These are phyloP conservation scores for Piper betle DNA, from an alignment of 164 flowering plant species.

Conservation along the genomic window DNA sequence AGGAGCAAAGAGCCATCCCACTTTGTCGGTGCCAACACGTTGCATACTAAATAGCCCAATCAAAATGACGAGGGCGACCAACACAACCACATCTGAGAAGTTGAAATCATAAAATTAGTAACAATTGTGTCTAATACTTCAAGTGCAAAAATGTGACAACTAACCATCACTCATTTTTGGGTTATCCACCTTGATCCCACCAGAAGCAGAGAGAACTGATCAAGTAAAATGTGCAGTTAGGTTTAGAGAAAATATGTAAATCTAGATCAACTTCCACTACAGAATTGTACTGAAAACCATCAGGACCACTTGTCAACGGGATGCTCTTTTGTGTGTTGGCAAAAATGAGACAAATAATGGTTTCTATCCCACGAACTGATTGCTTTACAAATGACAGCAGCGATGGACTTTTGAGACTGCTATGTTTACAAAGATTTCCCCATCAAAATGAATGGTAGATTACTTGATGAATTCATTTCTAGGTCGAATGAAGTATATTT, in stretches of 20 bases:
- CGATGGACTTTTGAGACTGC: neutral
- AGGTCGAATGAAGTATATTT: neutral
- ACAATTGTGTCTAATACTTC: too few species aligned
- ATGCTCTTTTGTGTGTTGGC: neutral
- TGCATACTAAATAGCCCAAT: constrained; percentile 93
- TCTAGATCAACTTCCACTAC: neutral
- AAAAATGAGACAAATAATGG: too few species aligned
- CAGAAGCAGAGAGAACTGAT: constrained; percentile 95
- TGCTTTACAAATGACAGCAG: neutral
- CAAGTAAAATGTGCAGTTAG: neutral
- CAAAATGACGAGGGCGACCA: constrained; percentile 65
- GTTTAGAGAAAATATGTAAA: neutral
- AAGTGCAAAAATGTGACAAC: too few species aligned
- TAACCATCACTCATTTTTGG: constrained; percentile 75
- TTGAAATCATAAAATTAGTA: neutral
- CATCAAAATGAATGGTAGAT: neutral
- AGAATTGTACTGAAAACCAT: neutral
- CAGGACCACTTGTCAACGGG: neutral
- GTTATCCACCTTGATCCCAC: constrained; percentile 81
- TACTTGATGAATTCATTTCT: neutral
- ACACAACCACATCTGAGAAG: constrained; percentile 63
- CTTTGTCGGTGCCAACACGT: constrained; percentile 88
- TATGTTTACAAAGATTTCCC: neutral
- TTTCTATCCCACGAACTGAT: too few species aligned
- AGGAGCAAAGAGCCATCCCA: constrained; percentile 97